Conservation (phyloP, 1,139 yeast species). For the Ashbya aceris region DNA sequence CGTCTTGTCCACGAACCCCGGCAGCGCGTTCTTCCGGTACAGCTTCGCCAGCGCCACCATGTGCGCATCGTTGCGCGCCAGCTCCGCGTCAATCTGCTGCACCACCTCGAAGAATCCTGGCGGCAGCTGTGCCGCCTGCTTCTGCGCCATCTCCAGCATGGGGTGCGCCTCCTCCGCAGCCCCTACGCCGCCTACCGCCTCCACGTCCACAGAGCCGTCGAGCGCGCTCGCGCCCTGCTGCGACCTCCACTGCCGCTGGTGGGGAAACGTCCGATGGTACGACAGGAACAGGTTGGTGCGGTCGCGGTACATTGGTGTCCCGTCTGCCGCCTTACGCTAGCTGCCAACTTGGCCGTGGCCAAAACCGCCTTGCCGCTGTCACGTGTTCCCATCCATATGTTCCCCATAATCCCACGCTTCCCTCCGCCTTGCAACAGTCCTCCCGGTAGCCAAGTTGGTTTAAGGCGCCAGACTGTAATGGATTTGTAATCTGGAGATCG, state of each 20-base stretch:
- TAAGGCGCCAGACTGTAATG: constrained; percentile 21
- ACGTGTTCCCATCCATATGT: too few relatives aligned
- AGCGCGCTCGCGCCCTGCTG: constrained; percentile 5
- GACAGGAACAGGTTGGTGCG: constrained; percentile 64
- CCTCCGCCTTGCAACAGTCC: not conserved
- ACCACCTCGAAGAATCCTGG: constrained; percentile 74
- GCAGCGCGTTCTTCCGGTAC: constrained; percentile 75
- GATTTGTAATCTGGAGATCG: constrained; percentile 21
- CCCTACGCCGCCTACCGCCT: constrained; percentile 43
- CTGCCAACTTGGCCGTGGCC: too few relatives aligned
- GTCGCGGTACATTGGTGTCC: constrained; percentile 51
- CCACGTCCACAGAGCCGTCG: constrained; percentile 36
- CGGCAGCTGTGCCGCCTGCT: constrained; percentile 48
- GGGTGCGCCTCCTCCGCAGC: constrained; percentile 29
- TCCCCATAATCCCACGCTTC: too few relatives aligned
- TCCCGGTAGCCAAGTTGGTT: constrained; percentile 22
- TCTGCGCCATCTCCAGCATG: constrained; percentile 23
- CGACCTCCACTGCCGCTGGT: constrained; percentile 28
- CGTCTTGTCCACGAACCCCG: constrained; percentile 73
- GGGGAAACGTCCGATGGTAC: constrained; percentile 64
- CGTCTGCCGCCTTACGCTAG: not conserved
- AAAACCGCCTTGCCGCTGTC: too few relatives aligned
- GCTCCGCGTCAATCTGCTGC: constrained; percentile 56
- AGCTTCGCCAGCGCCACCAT: constrained; percentile 48
- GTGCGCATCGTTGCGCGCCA: constrained; percentile 41